Evolutionary conservation across 345 rosid genomes (phyloP), one percentile per base, ranked within the genome.

Genomic region (Ceriops decandra): DNA sequence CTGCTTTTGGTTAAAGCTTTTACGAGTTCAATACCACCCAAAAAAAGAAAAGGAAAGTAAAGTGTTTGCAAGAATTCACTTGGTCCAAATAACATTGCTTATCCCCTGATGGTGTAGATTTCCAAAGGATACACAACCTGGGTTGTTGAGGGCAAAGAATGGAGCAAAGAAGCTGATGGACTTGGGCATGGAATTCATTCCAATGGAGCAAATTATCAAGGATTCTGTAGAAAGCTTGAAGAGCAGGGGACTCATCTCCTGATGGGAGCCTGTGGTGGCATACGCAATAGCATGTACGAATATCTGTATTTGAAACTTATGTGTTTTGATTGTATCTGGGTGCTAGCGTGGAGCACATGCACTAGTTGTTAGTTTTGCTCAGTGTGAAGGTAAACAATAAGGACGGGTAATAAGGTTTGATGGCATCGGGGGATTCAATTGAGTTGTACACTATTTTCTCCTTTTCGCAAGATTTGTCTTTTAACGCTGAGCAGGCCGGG

Each of bases 111-210:
- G 30, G 20, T 73, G 56, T 46, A 86, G 97, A 60, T 74, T 93
- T 74, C 92, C 96, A 4, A 84, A 68, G 71, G 97, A 93, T 22
- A 90, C 97, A 30, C 97, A 90, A 56, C 93, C 96, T 0, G 96
- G 96, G 47, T 64, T 88, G 67, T 73, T 85, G 72, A 85, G 98
- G 81, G 76, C 86, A 30, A 85, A 83, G 82, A 79, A 85, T 68
- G 93, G 84, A 57, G 64, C 85, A 2, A 83, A 84, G 82, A 90
- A 90, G 77, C 84, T 90, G 76, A 85, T 86, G 77, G 93, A 83
- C 21, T 76, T 90, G 83, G 98, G 93, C 3, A 30, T 93, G 74
- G 80, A 87, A 67, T 93, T 90, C 70, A 85, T 82, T 77, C 79
- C 89, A 5, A 84, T 87, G 96, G 98, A 90, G 33, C 88, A 87